phyloP scores from a whole-genome alignment of 768 basidiomycete species.

The Suillus brevipes region DNA sequence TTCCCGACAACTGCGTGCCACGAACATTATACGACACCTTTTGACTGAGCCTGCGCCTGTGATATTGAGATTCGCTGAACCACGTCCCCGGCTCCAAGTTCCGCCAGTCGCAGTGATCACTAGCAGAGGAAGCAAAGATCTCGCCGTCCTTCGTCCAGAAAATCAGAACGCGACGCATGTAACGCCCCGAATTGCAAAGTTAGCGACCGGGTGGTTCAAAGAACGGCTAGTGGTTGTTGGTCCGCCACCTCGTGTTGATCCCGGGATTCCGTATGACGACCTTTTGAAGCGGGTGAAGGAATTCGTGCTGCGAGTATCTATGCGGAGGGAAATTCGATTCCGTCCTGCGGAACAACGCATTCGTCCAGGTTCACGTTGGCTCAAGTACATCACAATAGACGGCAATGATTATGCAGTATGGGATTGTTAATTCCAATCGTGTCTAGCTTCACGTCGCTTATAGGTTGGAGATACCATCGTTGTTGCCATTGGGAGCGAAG shows the following conservation, averaged over 20 bases:
- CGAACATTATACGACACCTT: conserved; percentile 23
- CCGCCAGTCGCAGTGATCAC: conserved; percentile 5
- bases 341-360: conserved; percentile 34
- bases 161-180: conserved; percentile 60
- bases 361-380: conserved; percentile 33
- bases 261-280: conserved; percentile 12
- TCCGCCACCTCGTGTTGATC: conserved; percentile 30
- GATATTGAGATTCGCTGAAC: conserved; percentile 14
- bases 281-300: conserved; percentile 20
- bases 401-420: conserved; percentile 44
- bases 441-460: conserved; percentile 4
- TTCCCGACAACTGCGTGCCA: conserved; percentile 22
- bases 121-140: conserved; percentile 48
- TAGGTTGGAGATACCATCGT: conserved; percentile 68
- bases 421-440: background rate
- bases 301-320: conserved; percentile 23
- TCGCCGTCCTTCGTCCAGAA: conserved; percentile 54
- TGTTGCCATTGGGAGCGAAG: conserved; percentile 41
- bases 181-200: conserved; percentile 54
- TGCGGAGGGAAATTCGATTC: conserved; percentile 19
- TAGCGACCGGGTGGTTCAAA: conserved; percentile 53
- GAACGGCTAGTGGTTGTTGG: conserved; percentile 59
- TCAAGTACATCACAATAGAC: conserved; percentile 45
- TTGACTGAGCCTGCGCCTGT: conserved; percentile 12
- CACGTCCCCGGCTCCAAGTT: conserved; percentile 2